Base-by-base conservation (phyloP, 2,329 filamentous ascomycete genomes). In the Scytalidium sp. region DNA sequence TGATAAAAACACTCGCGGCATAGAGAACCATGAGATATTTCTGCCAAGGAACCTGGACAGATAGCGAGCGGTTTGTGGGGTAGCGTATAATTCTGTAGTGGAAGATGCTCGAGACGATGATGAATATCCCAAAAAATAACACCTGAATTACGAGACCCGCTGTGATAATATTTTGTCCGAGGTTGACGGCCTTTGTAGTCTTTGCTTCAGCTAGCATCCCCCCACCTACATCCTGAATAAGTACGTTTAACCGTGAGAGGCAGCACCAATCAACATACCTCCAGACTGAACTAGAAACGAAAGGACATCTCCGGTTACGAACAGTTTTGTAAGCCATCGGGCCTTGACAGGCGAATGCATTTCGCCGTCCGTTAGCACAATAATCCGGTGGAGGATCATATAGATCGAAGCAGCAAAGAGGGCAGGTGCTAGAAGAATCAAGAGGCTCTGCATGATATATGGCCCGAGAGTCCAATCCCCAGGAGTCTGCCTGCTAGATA, bases 61-160 rank as follows among this genome's bases (percentile, higher is more conserved):
- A 36, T n/a, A 15, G 5, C 13, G 59, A 55, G n/a, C 41, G 46
- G 1, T 32, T 19, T 17, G 48, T 46, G 21, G 43, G 43, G n/a
- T 19, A 21, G 2, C 21, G 23, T 13, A 13, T 11, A 19, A 46
- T 25, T 8, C 48, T 20, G 3, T 17, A 42, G n/a, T 46, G 21
- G 29, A 46, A 50, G 10, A 47, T 29, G 1, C 19, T 43, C 7
- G 43, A 22, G 11, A 39, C 40, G 13, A 50, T 6, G 17, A 78
- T 60, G 53, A 79, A 79, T 43, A 76, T 65, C 19, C 65, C 63
- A 51, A 79, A 79, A 50, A 75, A 70, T 3, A 74, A 21, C 5
- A 80, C 66, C 54, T 80, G 76, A 6, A 78, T 55, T n/a, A 72
- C 58, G 3, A 80, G 61, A 8, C 75, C 75, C 3, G 57, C 69